Evolutionary conservation across 352 stramenopile genomes (phyloP).

Genomic region (Pythium diclinum): DNA sequence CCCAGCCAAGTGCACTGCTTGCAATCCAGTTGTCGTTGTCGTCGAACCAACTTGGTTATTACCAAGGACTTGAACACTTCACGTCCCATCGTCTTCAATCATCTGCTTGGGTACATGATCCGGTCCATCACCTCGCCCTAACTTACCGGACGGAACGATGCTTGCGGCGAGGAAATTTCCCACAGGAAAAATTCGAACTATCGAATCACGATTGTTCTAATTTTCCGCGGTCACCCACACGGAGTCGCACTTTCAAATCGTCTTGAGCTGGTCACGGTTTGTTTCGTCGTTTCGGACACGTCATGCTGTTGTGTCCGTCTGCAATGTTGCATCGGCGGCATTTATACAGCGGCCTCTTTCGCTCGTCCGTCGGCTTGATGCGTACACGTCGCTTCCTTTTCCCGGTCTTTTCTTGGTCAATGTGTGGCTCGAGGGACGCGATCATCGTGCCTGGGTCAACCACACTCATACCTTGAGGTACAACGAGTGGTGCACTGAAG

Average conservation of each 20-base stretch:
- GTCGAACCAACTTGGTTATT: too few relatives aligned
- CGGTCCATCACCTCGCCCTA: too few relatives aligned
- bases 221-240: too few relatives aligned
- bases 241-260: background rate
- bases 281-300: constrained; percentile 36
- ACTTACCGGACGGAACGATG: background rate
- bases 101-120: too few relatives aligned
- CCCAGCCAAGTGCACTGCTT: too few relatives aligned
- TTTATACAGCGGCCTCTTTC: constrained; percentile 51
- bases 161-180: background rate
- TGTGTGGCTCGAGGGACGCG: background rate
- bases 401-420: background rate
- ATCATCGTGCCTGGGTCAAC: background rate
- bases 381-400: constrained; percentile 36
- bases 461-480: background rate
- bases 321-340: constrained; percentile 46
- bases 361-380: constrained; percentile 30
- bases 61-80: too few relatives aligned
- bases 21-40: too few relatives aligned
- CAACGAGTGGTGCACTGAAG: constrained; percentile 8
- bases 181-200: background rate
- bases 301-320: constrained; percentile 53
- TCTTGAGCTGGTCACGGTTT: background rate
- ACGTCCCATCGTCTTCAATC: too few relatives aligned
- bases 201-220: too few relatives aligned